Percentiles rank a stretch among this genome's conserved stretches.
Evolutionary conservation across 1,284 basidiomycete species (phyloP).

Genomic region (Amylostereum areolatum): DNA sequence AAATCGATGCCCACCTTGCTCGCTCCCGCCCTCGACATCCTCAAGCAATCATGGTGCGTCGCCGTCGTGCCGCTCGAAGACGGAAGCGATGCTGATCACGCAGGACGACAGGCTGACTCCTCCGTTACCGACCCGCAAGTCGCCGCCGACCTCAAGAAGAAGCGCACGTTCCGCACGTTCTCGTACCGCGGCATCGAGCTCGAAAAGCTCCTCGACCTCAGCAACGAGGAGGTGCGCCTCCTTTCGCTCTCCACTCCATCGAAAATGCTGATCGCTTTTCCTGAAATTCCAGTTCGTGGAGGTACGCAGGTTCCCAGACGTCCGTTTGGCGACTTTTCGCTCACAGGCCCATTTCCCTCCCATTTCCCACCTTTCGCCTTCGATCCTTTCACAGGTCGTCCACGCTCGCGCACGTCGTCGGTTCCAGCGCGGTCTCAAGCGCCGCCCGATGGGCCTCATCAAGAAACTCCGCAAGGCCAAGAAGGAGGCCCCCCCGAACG

Average conservation of each 20-base stretch:
- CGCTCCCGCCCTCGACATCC: constrained; percentile 14
- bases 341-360: too few relatives aligned
- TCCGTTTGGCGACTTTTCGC: too few relatives aligned
- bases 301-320: constrained; percentile 33
- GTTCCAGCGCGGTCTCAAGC: constrained; percentile 98
- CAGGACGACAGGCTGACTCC: constrained; percentile 60
- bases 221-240: constrained; percentile 80
- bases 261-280: constrained; percentile 4
- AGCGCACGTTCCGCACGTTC: constrained; percentile 98
- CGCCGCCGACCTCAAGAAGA: constrained; percentile 95
- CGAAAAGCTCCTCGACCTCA: constrained; percentile 94
- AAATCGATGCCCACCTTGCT: background rate
- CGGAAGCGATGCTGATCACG: constrained; percentile 7
- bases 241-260: constrained; percentile 1
- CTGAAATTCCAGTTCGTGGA: constrained; percentile 58
- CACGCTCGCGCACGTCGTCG: constrained; percentile 98
- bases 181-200: constrained; percentile 97
- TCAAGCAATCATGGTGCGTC: constrained; percentile 54
- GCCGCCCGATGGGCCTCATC: constrained; percentile 97
- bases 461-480: constrained; percentile 99
- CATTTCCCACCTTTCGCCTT: too few relatives aligned
- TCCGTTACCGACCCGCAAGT: constrained; percentile 80
- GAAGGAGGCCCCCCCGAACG: constrained; percentile 97
- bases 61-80: constrained; percentile 4
- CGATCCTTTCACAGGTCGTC: constrained; percentile 64